A percentile compares a stretch with the other conserved stretches of the same genome.
Conservation (phyloP, 2,329 filamentous ascomycete genomes). For the Stagonosporopsis tanaceti region DNA sequence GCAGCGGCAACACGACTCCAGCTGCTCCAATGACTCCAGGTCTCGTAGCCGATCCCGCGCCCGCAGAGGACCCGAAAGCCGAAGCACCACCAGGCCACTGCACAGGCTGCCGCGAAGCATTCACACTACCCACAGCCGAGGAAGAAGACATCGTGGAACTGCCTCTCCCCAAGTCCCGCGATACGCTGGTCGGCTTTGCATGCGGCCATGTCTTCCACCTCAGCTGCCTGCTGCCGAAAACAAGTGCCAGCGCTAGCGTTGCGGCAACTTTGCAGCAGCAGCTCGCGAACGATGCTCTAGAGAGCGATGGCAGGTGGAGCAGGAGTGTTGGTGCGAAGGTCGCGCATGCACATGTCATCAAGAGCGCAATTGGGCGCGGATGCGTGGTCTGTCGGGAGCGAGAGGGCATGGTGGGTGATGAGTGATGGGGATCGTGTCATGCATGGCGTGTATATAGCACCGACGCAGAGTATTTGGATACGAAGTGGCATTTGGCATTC, state of each 20-base stretch:
- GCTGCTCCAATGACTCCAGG: conserved; percentile 30
- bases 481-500: not conserved
- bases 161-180: conserved; percentile 49
- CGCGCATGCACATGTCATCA: conserved; percentile 76
- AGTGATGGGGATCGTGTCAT: not conserved
- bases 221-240: conserved; percentile 67
- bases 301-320: conserved; percentile 56
- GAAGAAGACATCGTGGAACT: conserved; percentile 38
- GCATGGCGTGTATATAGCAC: conserved; percentile 1
- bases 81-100: conserved; percentile 47
- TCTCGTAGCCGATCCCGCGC: conserved; percentile 35
- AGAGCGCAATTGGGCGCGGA: conserved; percentile 73
- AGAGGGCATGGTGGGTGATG: conserved; percentile 25
- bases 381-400: conserved; percentile 48
- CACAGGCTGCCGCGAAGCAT: conserved; percentile 43
- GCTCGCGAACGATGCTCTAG: conserved; percentile 50
- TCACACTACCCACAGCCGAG: conserved; percentile 41
- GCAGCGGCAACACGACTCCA: conserved; percentile 33
- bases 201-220: conserved; percentile 86
- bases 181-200: conserved; percentile 80
- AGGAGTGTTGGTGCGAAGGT: conserved; percentile 70
- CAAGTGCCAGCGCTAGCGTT: conserved; percentile 51
- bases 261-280: conserved; percentile 55
- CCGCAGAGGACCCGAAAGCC: conserved; percentile 25
- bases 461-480: conserved; percentile 3